These are phyloP conservation scores for Hordeum marinum DNA, from an alignment of 176 grass and related monocot genomes.

Conservation along the genomic window DNA sequence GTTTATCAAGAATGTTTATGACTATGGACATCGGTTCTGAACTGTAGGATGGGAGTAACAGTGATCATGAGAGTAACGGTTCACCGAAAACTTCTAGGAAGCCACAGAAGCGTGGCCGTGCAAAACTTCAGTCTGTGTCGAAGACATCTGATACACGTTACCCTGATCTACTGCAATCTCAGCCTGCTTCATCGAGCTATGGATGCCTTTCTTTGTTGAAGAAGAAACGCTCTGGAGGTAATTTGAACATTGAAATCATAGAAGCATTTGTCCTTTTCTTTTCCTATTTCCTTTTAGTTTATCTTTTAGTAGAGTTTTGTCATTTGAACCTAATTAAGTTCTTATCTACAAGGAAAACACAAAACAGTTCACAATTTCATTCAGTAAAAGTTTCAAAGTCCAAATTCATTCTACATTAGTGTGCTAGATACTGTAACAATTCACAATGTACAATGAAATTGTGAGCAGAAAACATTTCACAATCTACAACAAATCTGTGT, in stretches of 20 bases:
- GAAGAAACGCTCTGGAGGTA: constrained; percentile 88
- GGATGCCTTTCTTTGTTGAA: constrained; percentile 88
- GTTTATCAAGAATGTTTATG: constrained; percentile 23
- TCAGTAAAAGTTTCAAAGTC: neutral
- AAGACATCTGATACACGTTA: constrained; percentile 59
- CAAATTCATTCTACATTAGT: neutral
- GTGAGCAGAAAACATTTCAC: neutral
- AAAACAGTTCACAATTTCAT: neutral
- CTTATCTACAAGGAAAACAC: neutral
- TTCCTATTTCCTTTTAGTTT: neutral
- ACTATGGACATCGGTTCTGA: constrained; percentile 17
- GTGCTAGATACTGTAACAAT: neutral
- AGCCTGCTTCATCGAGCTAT: constrained; percentile 72
- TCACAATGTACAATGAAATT: neutral
- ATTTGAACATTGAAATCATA: constrained; percentile 23
- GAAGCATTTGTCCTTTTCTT: neutral
- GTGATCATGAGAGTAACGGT: constrained; percentile 78
- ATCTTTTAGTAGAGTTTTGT: neutral
- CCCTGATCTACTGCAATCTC: constrained; percentile 73
- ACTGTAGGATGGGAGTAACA: constrained; percentile 83
- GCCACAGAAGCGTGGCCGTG: constrained; percentile 70
- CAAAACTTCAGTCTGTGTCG: constrained; percentile 59
- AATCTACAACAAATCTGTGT: neutral
- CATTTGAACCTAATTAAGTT: neutral
- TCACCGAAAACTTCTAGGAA: constrained; percentile 59